phyloP scores from a whole-genome alignment of 257 asterid genomes.

The Jaltomata sinuosa region DNA sequence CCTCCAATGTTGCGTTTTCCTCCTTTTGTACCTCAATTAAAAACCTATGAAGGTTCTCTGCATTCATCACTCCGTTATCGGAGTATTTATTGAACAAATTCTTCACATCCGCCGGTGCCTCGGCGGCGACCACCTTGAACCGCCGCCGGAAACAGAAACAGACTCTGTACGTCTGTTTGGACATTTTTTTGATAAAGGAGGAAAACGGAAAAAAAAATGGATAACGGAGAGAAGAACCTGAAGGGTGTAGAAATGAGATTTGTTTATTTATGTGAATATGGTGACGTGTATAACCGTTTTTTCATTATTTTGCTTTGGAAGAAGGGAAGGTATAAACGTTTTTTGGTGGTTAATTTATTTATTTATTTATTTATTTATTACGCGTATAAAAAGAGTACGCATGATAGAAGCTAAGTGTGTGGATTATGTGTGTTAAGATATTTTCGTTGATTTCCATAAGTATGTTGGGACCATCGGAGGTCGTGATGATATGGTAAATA shows the following conservation, averaged over 20 bases:
- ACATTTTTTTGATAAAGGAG: constrained; percentile 21
- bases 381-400: not conserved
- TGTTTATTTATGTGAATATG: not conserved
- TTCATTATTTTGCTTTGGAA: not conserved
- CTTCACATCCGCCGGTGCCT: constrained; percentile 52
- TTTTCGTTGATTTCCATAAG: too few species aligned
- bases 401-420: too few species aligned
- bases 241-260: not conserved
- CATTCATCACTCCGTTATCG: constrained; percentile 40
- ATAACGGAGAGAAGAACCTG: not conserved
- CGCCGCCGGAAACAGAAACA: constrained; percentile 69
- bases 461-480: too few species aligned
- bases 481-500: too few species aligned
- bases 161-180: constrained; percentile 36
- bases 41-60: constrained; percentile 37
- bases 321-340: not conserved
- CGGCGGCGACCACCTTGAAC: constrained; percentile 42
- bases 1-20: constrained; percentile 35
- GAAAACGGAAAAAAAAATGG: not conserved
- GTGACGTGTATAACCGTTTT: not conserved
- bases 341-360: not conserved
- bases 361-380: not conserved
- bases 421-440: too few species aligned
- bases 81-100: constrained; percentile 34
- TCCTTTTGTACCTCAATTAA: constrained; percentile 60